These are phyloP conservation scores for Capsella bursapastoris DNA, from an alignment of 345 rosid species.

Conservation along the genomic window DNA sequence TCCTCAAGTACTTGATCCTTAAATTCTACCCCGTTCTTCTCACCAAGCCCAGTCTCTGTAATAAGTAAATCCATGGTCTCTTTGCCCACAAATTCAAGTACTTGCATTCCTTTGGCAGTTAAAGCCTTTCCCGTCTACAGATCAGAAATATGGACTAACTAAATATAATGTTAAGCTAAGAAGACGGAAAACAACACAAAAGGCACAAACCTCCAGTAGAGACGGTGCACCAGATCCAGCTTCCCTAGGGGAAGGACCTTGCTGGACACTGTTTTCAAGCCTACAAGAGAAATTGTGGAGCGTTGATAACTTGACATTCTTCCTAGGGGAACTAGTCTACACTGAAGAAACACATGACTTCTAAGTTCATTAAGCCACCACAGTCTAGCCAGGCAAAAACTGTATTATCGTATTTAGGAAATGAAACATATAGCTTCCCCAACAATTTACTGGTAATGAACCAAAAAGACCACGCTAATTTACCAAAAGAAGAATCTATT, in stretches of 20 bases:
- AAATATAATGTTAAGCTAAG: slow-evolving; percentile 7
- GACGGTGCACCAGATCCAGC: slow-evolving; percentile 84
- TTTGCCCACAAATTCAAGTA: slow-evolving; percentile 93
- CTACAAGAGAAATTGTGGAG: slow-evolving; percentile 46
- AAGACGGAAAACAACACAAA: slow-evolving; percentile 28
- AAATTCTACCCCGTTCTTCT: slow-evolving; percentile 55
- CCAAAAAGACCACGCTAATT: neutral
- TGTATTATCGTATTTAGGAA: slow-evolving; percentile 14
- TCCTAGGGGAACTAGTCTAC: neutral
- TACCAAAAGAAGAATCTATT: slow-evolving; percentile 13
- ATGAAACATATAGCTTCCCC: slow-evolving; percentile 10
- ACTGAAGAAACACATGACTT: slow-evolving; percentile 16
- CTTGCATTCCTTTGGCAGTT: slow-evolving; percentile 94
- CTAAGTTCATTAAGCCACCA: slow-evolving; percentile 10
- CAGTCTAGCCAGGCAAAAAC: slow-evolving; percentile 9
- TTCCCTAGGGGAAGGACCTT: slow-evolving; percentile 58
- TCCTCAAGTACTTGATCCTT: slow-evolving; percentile 87
- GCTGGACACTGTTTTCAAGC: slow-evolving; percentile 79
- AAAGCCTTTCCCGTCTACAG: slow-evolving; percentile 91
- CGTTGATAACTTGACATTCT: slow-evolving; percentile 13
- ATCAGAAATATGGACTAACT: slow-evolving; percentile 18
- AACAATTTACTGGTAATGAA: slow-evolving; percentile 14
- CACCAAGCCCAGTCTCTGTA: slow-evolving; percentile 84
- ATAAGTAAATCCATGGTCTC: slow-evolving; percentile 93
- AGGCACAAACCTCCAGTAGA: slow-evolving; percentile 71